A percentile compares a stretch with the other conserved stretches of the same genome.
phyloP scores from a whole-genome alignment of 768 basidiomycete genomes.

The Thelephora ganbajun region DNA sequence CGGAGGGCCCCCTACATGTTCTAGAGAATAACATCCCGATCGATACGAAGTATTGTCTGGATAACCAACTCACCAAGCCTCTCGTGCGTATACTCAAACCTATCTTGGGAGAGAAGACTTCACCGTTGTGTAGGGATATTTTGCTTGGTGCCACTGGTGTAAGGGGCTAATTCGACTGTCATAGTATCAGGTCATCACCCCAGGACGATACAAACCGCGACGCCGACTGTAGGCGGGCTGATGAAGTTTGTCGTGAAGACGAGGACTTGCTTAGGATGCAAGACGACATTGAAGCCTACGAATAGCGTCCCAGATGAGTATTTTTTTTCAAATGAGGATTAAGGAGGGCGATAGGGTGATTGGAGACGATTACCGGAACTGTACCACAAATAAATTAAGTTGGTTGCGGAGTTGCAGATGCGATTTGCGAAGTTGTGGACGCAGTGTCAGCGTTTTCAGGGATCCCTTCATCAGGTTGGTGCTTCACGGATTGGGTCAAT shows the following conservation, averaged over 20 bases:
- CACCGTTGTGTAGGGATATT: slow-evolving; percentile 51
- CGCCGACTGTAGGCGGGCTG: slow-evolving; percentile 88
- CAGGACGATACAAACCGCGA: slow-evolving; percentile 88
- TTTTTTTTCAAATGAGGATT: background rate
- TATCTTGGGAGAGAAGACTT: slow-evolving; percentile 85
- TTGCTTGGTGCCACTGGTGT: background rate
- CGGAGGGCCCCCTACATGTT: slow-evolving; percentile 94
- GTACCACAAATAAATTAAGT: slow-evolving; percentile 74
- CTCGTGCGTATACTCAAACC: slow-evolving; percentile 97
- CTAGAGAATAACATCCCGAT: slow-evolving; percentile 97
- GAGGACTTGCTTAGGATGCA: slow-evolving; percentile 89
- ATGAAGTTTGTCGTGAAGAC: slow-evolving; percentile 99
- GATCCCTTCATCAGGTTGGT: slow-evolving; percentile 83
- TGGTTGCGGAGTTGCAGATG: slow-evolving; percentile 71
- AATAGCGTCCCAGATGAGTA: slow-evolving; percentile 61
- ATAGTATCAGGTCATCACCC: slow-evolving; percentile 95
- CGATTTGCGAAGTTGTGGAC: slow-evolving; percentile 95
- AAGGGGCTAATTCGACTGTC: slow-evolving; percentile 1
- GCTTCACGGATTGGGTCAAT: background rate
- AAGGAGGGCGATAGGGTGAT: slow-evolving; percentile 29
- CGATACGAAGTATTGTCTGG: slow-evolving; percentile 95
- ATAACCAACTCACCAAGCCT: slow-evolving; percentile 95
- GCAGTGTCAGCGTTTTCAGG: slow-evolving; percentile 97
- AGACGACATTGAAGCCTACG: slow-evolving; percentile 66
- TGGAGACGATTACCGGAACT: slow-evolving; percentile 73